Percentiles rank a stretch among this genome's conserved stretches.
Evolutionary conservation across 2,329 filamentous ascomycete genomes (phyloP).

Genomic region (Claviceps citrina): DNA sequence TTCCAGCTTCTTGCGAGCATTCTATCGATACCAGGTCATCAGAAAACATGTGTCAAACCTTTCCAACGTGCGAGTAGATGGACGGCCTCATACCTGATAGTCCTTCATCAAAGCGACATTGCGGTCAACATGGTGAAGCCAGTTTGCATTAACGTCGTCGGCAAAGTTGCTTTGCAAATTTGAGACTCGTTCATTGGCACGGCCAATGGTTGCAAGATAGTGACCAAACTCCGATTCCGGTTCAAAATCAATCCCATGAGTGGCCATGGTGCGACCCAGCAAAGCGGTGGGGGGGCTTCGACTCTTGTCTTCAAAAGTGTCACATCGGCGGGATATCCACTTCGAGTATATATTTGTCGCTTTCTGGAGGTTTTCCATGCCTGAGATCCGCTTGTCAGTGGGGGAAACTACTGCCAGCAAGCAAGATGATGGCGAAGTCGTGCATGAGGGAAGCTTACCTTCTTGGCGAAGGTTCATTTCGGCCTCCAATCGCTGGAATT

Average conservation of each 20-base stretch:
- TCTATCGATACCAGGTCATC: slow-evolving; percentile 20
- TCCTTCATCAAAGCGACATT: slow-evolving; percentile 93
- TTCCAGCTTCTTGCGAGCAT: slow-evolving; percentile 86
- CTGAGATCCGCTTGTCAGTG: slow-evolving; percentile 26
- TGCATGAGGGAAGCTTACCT: slow-evolving; percentile 37
- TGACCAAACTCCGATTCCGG: slow-evolving; percentile 80
- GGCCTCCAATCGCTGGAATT: slow-evolving; percentile 77
- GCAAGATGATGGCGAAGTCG: no score
- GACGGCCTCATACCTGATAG: slow-evolving; percentile 54
- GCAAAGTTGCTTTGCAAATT: slow-evolving; percentile 75
- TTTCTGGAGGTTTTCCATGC: slow-evolving; percentile 77
- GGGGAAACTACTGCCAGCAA: no score
- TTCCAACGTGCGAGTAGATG: not conserved
- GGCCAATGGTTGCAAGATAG: slow-evolving; percentile 63
- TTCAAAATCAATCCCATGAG: slow-evolving; percentile 86
- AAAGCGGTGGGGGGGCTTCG: slow-evolving; percentile 68
- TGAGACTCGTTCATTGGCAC: slow-evolving; percentile 75
- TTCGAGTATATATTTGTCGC: slow-evolving; percentile 80
- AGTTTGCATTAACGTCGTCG: slow-evolving; percentile 59
- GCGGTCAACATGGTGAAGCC: slow-evolving; percentile 83
- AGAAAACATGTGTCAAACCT: not conserved
- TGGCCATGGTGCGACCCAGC: slow-evolving; percentile 71
- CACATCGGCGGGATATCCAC: slow-evolving; percentile 68
- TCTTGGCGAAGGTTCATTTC: slow-evolving; percentile 86
- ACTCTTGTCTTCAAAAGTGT: slow-evolving; percentile 68